Evolutionary conservation across 345 rosid species (phyloP).

Genomic region (Eucalyptus tenuipes): DNA sequence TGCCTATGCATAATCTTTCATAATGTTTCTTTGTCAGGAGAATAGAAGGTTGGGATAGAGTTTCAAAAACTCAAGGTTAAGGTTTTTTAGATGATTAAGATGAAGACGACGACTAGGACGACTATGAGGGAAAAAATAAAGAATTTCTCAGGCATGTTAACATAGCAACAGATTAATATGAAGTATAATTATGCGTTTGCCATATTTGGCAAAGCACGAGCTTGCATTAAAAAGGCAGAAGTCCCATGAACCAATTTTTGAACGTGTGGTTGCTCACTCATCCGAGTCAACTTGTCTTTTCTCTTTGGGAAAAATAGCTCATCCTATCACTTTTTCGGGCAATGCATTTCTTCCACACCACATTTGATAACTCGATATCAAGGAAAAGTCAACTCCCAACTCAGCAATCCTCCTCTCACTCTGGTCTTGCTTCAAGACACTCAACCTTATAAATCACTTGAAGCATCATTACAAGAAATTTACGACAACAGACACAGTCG

Average conservation of each 20-base stretch:
- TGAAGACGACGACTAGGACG: not conserved
- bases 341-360: not conserved
- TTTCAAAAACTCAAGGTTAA: not conserved
- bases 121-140: not conserved
- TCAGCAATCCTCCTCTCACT: not conserved
- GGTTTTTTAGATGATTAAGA: not conserved
- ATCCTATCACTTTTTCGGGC: not conserved
- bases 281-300: not conserved
- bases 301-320: not conserved
- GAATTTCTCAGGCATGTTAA: not conserved
- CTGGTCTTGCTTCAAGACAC: not conserved
- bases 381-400: not conserved
- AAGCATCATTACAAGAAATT: not conserved
- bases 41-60: not conserved
- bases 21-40: not conserved
- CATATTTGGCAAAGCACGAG: not conserved
- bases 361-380: not conserved
- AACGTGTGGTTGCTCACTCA: not conserved
- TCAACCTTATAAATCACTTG: not conserved
- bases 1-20: too few species aligned
- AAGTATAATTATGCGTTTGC: not conserved
- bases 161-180: not conserved
- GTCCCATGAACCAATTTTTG: not conserved
- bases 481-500: not conserved
- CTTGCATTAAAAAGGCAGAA: not conserved